phyloP scores from a whole-genome alignment of 305 asterid genomes.

The Fraxinus velutina region DNA sequence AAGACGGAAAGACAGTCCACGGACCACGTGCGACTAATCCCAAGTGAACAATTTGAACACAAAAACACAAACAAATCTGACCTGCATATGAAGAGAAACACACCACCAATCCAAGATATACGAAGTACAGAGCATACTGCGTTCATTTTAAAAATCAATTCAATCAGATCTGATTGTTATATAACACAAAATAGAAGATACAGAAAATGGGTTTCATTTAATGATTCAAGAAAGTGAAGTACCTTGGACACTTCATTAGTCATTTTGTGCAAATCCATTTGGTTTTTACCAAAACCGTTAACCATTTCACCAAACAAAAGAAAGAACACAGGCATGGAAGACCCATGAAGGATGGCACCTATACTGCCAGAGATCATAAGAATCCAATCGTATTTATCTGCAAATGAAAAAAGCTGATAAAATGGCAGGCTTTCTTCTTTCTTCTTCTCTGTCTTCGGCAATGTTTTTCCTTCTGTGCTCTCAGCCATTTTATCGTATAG shows the following conservation, averaged over 20 bases:
- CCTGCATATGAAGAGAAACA: constrained; percentile 97
- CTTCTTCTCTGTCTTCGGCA: constrained; percentile 88
- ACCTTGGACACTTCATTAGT: constrained; percentile 90
- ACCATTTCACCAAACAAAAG: constrained; percentile 90
- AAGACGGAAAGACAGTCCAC: constrained; percentile 69
- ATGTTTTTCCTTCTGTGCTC: constrained; percentile 56
- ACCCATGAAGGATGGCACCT: constrained; percentile 90
- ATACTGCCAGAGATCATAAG: constrained; percentile 68
- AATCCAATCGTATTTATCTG: constrained; percentile 62
- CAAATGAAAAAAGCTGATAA: constrained; percentile 77
- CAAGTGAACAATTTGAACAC: constrained; percentile 23
- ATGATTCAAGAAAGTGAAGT: neutral
- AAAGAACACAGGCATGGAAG: constrained; percentile 97
- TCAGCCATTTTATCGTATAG: constrained; percentile 52
- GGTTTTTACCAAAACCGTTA: constrained; percentile 93
- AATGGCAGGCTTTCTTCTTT: constrained; percentile 89
- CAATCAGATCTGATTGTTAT: constrained; percentile 47
- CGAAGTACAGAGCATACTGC: constrained; percentile 97
- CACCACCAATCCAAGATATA: constrained; percentile 86
- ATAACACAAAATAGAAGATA: too few relatives aligned
- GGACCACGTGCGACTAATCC: constrained; percentile 87
- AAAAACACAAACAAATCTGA: constrained; percentile 26
- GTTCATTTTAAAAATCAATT: constrained; percentile 9
- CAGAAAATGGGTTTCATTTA: neutral
- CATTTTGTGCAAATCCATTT: constrained; percentile 80